Conservation (phyloP, 306 rosid species). For the Leucaena leucocephala region DNA sequence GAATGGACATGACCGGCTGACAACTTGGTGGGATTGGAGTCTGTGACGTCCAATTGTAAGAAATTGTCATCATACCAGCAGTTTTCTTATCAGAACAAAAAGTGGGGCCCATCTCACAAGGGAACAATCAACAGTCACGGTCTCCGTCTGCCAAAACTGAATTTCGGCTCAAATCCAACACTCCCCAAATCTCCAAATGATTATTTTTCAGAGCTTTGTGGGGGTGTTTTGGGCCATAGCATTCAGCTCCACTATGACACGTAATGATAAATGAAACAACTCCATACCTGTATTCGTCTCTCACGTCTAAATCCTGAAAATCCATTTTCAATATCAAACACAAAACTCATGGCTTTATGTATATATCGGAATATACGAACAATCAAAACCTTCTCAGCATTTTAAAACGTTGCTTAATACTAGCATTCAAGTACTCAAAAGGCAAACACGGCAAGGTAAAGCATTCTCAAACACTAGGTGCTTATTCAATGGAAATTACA, state of each 20-base stretch:
- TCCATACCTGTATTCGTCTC: conserved; percentile 65
- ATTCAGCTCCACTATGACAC: not conserved
- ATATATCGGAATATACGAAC: conserved; percentile 17
- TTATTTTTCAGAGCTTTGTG: too few species aligned
- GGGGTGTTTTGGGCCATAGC: too few species aligned
- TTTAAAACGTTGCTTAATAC: conserved; percentile 28
- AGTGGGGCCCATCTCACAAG: conserved; percentile 18
- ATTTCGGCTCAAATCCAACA: not conserved
- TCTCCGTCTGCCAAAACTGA: conserved; percentile 16
- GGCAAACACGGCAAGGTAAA: not conserved
- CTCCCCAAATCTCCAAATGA: too few species aligned
- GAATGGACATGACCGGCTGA: conserved; percentile 33
- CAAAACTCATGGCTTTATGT: conserved; percentile 73
- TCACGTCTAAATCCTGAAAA: conserved; percentile 76
- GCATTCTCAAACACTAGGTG: not conserved
- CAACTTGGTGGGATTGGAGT: conserved; percentile 11
- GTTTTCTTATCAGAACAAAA: conserved; percentile 20
- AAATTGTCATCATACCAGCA: conserved; percentile 23
- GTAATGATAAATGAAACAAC: not conserved
- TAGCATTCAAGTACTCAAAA: not conserved
- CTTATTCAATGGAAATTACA: not conserved
- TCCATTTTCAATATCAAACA: conserved; percentile 83
- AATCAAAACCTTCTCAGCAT: conserved; percentile 33
- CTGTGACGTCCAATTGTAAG: conserved; percentile 9
- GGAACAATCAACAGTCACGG: conserved; percentile 35